Evolutionary conservation across 108 stramenopile genomes (phyloP), one percentile per base, ranked within the genome.

Genomic region (Nitzschia palea): DNA sequence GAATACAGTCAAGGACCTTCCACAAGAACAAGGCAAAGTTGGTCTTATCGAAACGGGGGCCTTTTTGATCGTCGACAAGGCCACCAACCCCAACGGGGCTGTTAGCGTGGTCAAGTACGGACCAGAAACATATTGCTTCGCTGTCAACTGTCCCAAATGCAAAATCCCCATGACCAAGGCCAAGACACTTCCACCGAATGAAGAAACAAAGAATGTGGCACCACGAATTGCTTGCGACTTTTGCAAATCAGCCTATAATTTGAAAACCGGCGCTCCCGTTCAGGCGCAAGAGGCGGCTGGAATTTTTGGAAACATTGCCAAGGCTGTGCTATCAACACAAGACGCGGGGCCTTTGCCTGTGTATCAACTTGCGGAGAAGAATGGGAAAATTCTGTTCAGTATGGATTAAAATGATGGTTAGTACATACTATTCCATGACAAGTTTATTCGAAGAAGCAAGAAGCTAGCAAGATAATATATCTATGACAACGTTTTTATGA

Each of bases 151-250:
- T 71, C 71, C 86, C 4, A 63, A 67, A 23, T 93, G 91, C 68
- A 78, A 89, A 62, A 78, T 93, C 26, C 91, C 91, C 23, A 59
- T 93, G 63, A 79, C 84, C 34, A 93, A 93, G 62, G 91, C 84
- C 35, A 75, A 77, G 44, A 70, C 85, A 0, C 51, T 91, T 30
- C 70, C 65, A 28, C 47, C 79, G 65, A 32, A 84, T 47, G 51
- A 79, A 74, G 44, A 83, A 78, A 64, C 81, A 73, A 37, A 60
- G 43, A 50, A 60, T 35, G 36, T 75, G 53, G 73, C 67, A 30
- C 77, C 77, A 27, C 37, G 77, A 31, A 40, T 78, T n/a, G 5
- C 44, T 29, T 78, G 77, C 22, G 65, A 69, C 51, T 56, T 73
- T 23, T 73, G 91, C 67, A 78, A 82, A 44, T 76, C 86, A 9